phyloP scores from a whole-genome alignment of 2,329 filamentous ascomycete species.

The Penicillium corylophilum region DNA sequence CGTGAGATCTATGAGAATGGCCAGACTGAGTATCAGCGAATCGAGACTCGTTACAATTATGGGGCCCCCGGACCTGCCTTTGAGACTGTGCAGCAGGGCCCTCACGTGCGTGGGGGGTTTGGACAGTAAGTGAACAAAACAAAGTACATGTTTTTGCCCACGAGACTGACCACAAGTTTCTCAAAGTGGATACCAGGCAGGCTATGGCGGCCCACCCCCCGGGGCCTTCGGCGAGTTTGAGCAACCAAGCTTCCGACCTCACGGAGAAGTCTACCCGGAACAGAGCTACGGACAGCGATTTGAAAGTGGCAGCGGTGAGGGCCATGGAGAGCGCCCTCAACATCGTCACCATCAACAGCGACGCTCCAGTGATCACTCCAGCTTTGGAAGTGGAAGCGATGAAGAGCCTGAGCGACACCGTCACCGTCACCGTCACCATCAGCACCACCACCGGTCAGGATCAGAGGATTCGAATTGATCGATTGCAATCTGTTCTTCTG shows the following conservation, averaged over 20 bases:
- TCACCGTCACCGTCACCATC: constrained; percentile 19
- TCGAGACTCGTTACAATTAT: constrained; percentile 21
- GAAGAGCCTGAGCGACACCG: constrained; percentile 11
- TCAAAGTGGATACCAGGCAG: constrained; percentile 19
- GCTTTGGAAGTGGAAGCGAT: constrained; percentile 23
- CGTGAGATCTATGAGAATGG: constrained; percentile 16
- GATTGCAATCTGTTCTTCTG: background rate
- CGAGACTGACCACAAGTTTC: constrained; percentile 8
- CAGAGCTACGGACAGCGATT: constrained; percentile 15
- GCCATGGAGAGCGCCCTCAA: constrained; percentile 23
- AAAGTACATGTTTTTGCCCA: too few species aligned
- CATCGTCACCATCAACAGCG: constrained; percentile 16
- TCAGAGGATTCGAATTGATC: constrained; percentile 19
- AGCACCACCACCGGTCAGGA: constrained; percentile 21
- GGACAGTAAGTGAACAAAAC: constrained; percentile 30
- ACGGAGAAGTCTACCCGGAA: background rate
- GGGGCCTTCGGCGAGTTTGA: constrained; percentile 15
- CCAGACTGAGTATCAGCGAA: constrained; percentile 16
- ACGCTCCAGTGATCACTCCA: constrained; percentile 20
- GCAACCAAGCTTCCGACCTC: constrained; percentile 12
- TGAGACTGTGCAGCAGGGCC: constrained; percentile 9
- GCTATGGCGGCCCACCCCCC: constrained; percentile 19
- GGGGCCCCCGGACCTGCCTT: constrained; percentile 13
- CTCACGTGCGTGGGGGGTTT: constrained; percentile 14
- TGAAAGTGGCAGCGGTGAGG: constrained; percentile 16